A percentile compares a stretch with the other conserved stretches of the same genome.
Conservation (phyloP, 2,329 filamentous ascomycete genomes). For the Sporothrix brasiliensis region DNA sequence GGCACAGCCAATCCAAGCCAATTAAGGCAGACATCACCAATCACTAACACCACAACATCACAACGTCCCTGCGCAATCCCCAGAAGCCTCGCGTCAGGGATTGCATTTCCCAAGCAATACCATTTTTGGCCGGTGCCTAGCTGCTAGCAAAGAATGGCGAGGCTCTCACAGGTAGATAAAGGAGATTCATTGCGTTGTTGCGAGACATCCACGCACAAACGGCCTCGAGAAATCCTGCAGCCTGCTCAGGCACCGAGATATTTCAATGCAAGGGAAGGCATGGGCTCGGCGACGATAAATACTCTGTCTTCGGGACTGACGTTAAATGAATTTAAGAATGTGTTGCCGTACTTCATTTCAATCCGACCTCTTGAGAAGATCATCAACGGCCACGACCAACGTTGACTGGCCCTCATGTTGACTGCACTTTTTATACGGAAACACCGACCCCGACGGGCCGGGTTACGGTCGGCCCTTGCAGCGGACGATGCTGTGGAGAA, state of each 20-base stretch:
- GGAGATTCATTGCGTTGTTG: not conserved
- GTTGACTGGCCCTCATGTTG: not conserved
- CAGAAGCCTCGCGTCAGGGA: too few species aligned
- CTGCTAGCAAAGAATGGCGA: not conserved
- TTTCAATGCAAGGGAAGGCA: not conserved
- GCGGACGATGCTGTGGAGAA: too few species aligned
- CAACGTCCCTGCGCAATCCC: too few species aligned
- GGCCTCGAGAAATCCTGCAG: not conserved
- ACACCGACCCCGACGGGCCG: not conserved
- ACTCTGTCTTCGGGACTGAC: not conserved
- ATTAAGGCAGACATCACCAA: too few species aligned
- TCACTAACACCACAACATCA: too few species aligned
- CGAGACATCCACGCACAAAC: not conserved
- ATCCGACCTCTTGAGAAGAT: not conserved
- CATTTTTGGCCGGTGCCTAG: not conserved
- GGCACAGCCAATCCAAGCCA: too few species aligned
- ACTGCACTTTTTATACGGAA: constrained; percentile 20
- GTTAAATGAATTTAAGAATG: not conserved
- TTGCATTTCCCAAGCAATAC: too few species aligned
- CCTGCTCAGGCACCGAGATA: constrained; percentile 19
- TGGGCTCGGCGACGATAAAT: not conserved
- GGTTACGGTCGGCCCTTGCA: not conserved
- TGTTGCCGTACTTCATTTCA: too few species aligned
- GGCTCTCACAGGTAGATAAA: not conserved
- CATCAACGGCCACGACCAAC: not conserved